A percentile compares a stretch with the other conserved stretches of the same genome.
phyloP scores from a whole-genome alignment of 306 rosid species.

The Geum urbanum region DNA sequence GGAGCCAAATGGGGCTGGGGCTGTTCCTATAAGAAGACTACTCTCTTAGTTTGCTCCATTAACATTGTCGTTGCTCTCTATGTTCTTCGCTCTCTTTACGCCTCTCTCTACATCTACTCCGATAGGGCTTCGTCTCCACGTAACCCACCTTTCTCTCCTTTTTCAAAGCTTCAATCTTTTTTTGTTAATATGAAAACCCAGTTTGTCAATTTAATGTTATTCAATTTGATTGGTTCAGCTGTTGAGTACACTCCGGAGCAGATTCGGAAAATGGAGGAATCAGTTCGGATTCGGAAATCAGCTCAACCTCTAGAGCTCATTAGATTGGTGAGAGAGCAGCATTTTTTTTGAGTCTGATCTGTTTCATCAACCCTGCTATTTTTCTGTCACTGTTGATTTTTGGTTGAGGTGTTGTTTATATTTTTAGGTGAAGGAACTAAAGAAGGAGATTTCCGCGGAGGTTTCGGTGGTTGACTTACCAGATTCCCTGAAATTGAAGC shows the following conservation, averaged over 20 bases:
- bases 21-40: conserved; percentile 78
- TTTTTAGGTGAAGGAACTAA: conserved; percentile 59
- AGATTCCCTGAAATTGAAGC: conserved; percentile 58
- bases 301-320: conserved; percentile 63
- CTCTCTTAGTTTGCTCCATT: conserved; percentile 68
- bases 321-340: conserved; percentile 56
- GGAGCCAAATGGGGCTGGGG: conserved; percentile 47
- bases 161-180: not conserved
- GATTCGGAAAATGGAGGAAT: conserved; percentile 86
- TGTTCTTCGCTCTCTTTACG: conserved; percentile 81
- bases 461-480: conserved; percentile 50
- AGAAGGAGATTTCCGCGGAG: conserved; percentile 50
- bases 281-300: conserved; percentile 57
- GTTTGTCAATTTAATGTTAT: conserved; percentile 15
- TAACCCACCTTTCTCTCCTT: conserved; percentile 26
- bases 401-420: not conserved
- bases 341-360: conserved; percentile 15
- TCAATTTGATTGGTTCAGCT: conserved; percentile 34
- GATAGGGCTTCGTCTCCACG: conserved; percentile 55
- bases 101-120: conserved; percentile 80
- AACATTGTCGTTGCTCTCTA: conserved; percentile 87
- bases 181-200: conserved; percentile 4
- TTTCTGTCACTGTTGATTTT: not conserved
- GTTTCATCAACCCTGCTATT: not conserved
- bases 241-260: conserved; percentile 78